A percentile compares a stretch with the other conserved stretches of the same genome.
Conservation (phyloP, 2,329 filamentous ascomycete genomes). For the Allantophomopsis cytisporea region DNA sequence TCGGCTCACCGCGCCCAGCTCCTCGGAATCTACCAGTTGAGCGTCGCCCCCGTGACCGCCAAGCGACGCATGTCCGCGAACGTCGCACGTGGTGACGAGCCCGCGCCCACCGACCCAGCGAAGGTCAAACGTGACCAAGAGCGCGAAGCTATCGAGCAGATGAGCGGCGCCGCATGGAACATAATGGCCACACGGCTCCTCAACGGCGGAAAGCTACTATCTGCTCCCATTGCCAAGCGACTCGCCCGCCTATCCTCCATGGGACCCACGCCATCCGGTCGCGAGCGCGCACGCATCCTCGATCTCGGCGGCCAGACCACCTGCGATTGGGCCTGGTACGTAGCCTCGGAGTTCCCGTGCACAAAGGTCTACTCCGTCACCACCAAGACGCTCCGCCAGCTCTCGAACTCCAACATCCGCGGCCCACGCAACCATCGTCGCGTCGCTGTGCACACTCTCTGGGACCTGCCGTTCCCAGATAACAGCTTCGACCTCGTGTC, state of each 20-base stretch:
- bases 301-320: slow-evolving; percentile 77
- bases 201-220: slow-evolving; percentile 50
- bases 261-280: slow-evolving; percentile 27
- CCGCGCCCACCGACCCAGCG: slow-evolving; percentile 46
- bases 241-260: slow-evolving; percentile 40
- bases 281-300: slow-evolving; percentile 54
- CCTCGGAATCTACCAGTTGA: slow-evolving; percentile 72
- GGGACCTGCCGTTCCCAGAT: slow-evolving; percentile 71
- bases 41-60: slow-evolving; percentile 51
- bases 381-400: slow-evolving; percentile 55
- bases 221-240: slow-evolving; percentile 48
- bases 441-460: slow-evolving; percentile 63
- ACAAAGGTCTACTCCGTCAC: slow-evolving; percentile 81
- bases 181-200: slow-evolving; percentile 46
- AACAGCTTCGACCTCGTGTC: slow-evolving; percentile 87
- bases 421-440: slow-evolving; percentile 82
- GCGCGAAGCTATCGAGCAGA: slow-evolving; percentile 64
- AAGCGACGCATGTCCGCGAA: slow-evolving; percentile 62
- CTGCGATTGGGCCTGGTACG: slow-evolving; percentile 94
- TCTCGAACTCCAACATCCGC: slow-evolving; percentile 61
- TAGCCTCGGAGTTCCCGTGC: slow-evolving; percentile 73
- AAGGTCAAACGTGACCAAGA: slow-evolving; percentile 62
- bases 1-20: slow-evolving; percentile 68
- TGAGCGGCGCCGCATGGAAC: slow-evolving; percentile 45
- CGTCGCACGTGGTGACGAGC: slow-evolving; percentile 58